Evolutionary conservation across 2,329 filamentous ascomycete genomes (phyloP).

Genomic region (Clarireedia hainanense): DNA sequence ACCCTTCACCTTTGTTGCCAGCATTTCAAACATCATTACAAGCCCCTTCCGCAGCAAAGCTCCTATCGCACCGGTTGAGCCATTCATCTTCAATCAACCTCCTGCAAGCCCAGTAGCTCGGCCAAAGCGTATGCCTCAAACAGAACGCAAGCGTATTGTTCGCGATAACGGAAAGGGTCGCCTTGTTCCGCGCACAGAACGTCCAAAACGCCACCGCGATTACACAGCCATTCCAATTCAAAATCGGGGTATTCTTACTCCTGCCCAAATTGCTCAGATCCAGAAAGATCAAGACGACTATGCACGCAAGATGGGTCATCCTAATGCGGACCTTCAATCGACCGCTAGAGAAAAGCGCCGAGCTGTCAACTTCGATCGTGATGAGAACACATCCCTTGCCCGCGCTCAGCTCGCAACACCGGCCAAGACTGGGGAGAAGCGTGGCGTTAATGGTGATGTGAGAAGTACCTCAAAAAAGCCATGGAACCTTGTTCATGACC

Average conservation of each 20-base stretch:
- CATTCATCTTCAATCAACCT: slow-evolving; percentile 2
- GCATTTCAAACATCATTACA: neutral
- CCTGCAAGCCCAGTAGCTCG: neutral
- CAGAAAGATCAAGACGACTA: slow-evolving; percentile 1
- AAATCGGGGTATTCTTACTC: neutral
- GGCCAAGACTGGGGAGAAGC: neutral
- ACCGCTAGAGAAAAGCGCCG: neutral
- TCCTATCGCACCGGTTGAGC: neutral
- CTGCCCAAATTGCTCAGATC: neutral
- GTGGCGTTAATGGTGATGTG: neutral
- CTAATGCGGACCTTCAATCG: neutral
- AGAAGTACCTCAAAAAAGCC: neutral
- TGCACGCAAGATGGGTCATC: neutral
- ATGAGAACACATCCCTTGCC: neutral
- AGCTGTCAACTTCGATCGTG: neutral
- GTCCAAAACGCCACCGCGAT: neutral
- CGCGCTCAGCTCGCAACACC: neutral
- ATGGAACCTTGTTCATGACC: neutral
- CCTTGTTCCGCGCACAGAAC: slow-evolving; percentile 1
- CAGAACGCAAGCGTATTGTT: slow-evolving; percentile 4
- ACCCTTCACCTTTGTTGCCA: neutral
- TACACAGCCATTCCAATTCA: neutral
- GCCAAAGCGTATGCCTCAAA: neutral
- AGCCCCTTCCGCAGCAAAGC: slow-evolving; percentile 3
- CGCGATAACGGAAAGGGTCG: neutral